phyloP scores from a whole-genome alignment of 805 yeast species.

The Lipomyces kockii region DNA sequence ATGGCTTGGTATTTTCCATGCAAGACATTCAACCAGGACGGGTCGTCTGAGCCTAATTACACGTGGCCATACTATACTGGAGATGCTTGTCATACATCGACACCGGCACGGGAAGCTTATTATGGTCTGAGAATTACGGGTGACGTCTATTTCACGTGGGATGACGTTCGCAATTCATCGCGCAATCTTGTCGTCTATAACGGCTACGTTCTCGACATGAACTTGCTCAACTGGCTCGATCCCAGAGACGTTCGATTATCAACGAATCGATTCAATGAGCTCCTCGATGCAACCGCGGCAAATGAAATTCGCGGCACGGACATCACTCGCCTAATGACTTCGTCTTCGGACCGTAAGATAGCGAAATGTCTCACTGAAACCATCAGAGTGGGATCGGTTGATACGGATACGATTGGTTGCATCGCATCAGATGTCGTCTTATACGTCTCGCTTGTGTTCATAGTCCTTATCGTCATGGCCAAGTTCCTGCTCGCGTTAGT shows the following conservation, averaged over 20 bases:
- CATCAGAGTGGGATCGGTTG: conserved; percentile 85
- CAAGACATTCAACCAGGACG: conserved; percentile 68
- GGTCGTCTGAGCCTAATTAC: conserved; percentile 68
- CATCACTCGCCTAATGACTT: conserved; percentile 71
- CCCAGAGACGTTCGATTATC: conserved; percentile 75
- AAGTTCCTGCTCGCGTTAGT: conserved; percentile 88
- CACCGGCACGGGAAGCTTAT: conserved; percentile 68
- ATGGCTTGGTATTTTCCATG: conserved; percentile 98
- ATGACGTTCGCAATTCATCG: conserved; percentile 68
- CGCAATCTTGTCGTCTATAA: conserved; percentile 86
- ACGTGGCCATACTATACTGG: conserved; percentile 71
- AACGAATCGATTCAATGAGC: conserved; percentile 52
- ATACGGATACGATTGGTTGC: conserved; percentile 90
- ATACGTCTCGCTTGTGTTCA: conserved; percentile 78
- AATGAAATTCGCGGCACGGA: conserved; percentile 73
- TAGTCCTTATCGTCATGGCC: conserved; percentile 73
- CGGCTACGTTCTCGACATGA: conserved; percentile 85
- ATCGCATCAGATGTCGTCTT: conserved; percentile 86
- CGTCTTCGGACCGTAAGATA: conserved; percentile 66
- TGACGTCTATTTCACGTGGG: conserved; percentile 89
- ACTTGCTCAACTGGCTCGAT: conserved; percentile 75
- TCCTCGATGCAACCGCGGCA: conserved; percentile 60
- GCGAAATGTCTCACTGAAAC: conserved; percentile 87
- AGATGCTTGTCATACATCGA: conserved; percentile 88
- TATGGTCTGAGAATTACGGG: conserved; percentile 65